Base-by-base conservation (phyloP, 2,329 filamentous ascomycete species). In the Paracamarosporium sp. region DNA sequence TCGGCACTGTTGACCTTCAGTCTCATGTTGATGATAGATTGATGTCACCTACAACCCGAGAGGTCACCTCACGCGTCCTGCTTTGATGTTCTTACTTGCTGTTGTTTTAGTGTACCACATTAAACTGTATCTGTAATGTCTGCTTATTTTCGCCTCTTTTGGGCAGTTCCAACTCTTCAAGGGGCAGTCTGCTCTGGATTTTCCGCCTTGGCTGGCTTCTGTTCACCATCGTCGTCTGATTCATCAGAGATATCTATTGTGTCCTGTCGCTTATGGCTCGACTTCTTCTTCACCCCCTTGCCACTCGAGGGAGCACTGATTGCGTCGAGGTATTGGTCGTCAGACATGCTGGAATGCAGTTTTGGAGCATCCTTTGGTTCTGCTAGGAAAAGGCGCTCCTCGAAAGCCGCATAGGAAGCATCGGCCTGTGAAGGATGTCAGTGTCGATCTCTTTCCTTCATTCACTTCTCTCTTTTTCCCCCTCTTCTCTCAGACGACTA, bases 331-430 rank as follows among this genome's bases (percentile, higher is more conserved):
- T 88, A 90, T 50, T 85, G 79, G 53, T 84, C 82, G 60, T 86
- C 82, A 56, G 80, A 80, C 68, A 89, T 83, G 6, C 78, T 78
- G 31, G 85, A 85, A 56, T 81, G 78, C 20, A 90, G 76, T 51
- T 80, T 78, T 4, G 81, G 77, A 1, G 81, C 79, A 1, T 71
- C 72, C 8, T 78, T 76, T 3, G 78, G 54, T 12, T 73, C 61
- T 40, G 80, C 69, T 48, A 87, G 80, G 62, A 91, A 89, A 62
- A 97, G 85, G 61, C 87, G 89, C 64, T 90, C 86, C 56, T 89
- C 84, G 75, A 93, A 97, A 30, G 88, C 84, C 28, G 86, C 84
- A 86, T 91, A 97, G 3, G 92, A 88, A 56, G 87, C 85, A 61
- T 88, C 84, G 54, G 88, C 79, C 80, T 83, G 28, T n/a, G 24